These are phyloP conservation scores for Penicillium pulvis DNA, from an alignment of 495 filamentous ascomycete genomes.

Conservation along the genomic window DNA sequence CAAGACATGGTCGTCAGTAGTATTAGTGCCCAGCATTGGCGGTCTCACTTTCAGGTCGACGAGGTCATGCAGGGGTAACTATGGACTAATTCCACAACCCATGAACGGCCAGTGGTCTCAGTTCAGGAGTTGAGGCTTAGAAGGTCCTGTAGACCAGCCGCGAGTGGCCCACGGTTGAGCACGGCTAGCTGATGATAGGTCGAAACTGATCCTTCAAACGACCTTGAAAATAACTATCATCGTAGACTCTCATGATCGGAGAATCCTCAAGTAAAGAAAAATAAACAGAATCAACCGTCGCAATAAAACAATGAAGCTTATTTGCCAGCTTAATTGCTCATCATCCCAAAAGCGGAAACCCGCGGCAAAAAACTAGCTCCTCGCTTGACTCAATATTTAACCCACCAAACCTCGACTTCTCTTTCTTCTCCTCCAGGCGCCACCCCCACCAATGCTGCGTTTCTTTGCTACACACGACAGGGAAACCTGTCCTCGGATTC, in stretches of 20 bases:
- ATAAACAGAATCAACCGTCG: too few species aligned
- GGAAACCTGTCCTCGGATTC: constrained; percentile 29
- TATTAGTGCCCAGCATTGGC: neutral
- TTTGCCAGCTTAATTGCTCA: neutral
- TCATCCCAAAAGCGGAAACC: constrained; percentile 4
- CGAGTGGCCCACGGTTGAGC: too few species aligned
- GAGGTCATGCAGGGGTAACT: too few species aligned
- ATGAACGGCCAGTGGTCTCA: too few species aligned
- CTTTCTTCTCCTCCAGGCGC: constrained; percentile 65
- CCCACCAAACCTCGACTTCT: constrained; percentile 28
- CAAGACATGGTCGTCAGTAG: neutral
- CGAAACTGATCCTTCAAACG: too few species aligned
- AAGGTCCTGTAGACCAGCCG: too few species aligned
- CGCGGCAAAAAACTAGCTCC: constrained; percentile 7
- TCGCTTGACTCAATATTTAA: constrained; percentile 16
- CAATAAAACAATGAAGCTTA: neutral
- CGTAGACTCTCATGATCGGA: too few species aligned
- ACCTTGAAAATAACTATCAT: too few species aligned
- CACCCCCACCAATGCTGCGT: constrained; percentile 97
- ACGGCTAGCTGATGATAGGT: too few species aligned
- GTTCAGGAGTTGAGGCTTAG: too few species aligned
- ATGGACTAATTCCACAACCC: too few species aligned
- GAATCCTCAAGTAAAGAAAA: too few species aligned
- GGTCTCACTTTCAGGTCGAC: neutral
- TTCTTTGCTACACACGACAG: constrained; percentile 96